These are phyloP conservation scores for Schoenoplectus triqueter DNA, from an alignment of 202 grass and related monocot species.

Conservation along the genomic window DNA sequence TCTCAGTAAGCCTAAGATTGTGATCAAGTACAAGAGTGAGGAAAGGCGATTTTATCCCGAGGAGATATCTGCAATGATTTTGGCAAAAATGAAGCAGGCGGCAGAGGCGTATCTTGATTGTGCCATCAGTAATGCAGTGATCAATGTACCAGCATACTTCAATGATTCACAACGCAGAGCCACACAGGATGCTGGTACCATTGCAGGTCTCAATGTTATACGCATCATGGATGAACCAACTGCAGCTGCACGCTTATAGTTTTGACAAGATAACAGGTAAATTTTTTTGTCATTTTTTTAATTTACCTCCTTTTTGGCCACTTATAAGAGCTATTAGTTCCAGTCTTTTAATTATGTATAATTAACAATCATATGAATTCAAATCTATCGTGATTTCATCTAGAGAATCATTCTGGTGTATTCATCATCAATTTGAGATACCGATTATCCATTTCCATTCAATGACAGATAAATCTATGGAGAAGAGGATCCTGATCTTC, in stretches of 20 bases:
- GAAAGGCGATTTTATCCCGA: slow-evolving; percentile 40
- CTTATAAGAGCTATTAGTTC: background rate
- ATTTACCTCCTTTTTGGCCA: background rate
- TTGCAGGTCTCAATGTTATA: slow-evolving; percentile 44
- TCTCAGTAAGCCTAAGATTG: slow-evolving; percentile 36
- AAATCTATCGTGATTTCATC: background rate
- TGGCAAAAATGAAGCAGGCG: slow-evolving; percentile 43
- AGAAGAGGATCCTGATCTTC: slow-evolving; percentile 45
- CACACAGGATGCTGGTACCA: slow-evolving; percentile 45
- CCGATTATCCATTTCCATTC: background rate
- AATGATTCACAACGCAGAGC: slow-evolving; percentile 47
- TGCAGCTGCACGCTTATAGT: slow-evolving; percentile 44
- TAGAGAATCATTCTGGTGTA: background rate
- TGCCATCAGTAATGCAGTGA: slow-evolving; percentile 36
- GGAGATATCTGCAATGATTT: slow-evolving; percentile 41
- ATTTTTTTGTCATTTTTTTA: background rate
- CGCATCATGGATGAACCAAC: slow-evolving; percentile 43
- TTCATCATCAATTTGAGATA: background rate
- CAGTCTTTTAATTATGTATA: background rate
- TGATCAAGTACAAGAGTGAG: slow-evolving; percentile 39
- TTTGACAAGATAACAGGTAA: slow-evolving; percentile 37
- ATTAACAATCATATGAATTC: background rate
- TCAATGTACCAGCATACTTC: slow-evolving; percentile 49
- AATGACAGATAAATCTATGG: background rate
- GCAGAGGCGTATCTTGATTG: slow-evolving; percentile 45